Base-by-base conservation (phyloP, 495 filamentous ascomycete species). In the Penicillium nucicola region DNA sequence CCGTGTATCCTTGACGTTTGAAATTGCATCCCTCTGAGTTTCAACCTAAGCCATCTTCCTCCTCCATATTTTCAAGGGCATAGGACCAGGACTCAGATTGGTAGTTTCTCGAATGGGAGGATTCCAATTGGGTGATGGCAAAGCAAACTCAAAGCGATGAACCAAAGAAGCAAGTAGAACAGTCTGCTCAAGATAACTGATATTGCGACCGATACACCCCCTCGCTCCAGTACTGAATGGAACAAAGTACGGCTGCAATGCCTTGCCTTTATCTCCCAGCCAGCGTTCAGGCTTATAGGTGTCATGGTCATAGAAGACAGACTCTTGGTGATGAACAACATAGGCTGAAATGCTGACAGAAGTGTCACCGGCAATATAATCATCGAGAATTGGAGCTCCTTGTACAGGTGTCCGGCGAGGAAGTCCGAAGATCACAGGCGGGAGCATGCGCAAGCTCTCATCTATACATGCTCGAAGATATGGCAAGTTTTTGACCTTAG, bases 161-260 rank as follows among this genome's bases (percentile, higher is more conserved):
- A 73, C 56, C 33, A 76, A 32, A 4, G 60, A 63, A 10, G 72
- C 70, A 7, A 74, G 20, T 2, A 72, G 34, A 6, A 72, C 57
- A 0, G 60, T 57, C 39, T 74, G 69, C 52, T 71, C 69, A 1
- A 74, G 55, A 44, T 70, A 71, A 11, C 55, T 64, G 28, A 77
- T 74, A 55, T 72, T 74, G 0, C 68, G 56, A 10, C 74, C 72
- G 60, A 77, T 76, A 46, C 71, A 76, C 0, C 64, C 71, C 28
- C 72, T 38, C 0, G 70, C 65, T 2, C 72, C 71, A 2, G 68
- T 58, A 44, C 60, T 65, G 42, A 77, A 76, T 1, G 66, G 39
- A n/a, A 76, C 52, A 38, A 77, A 76, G 42, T 56, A 65, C 2
- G 55, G 55, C 53, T 66, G 69, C 33, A 76, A 45, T 0, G 53